phyloP scores from a whole-genome alignment of 2,329 filamentous ascomycete genomes.

The Hortaea werneckii region DNA sequence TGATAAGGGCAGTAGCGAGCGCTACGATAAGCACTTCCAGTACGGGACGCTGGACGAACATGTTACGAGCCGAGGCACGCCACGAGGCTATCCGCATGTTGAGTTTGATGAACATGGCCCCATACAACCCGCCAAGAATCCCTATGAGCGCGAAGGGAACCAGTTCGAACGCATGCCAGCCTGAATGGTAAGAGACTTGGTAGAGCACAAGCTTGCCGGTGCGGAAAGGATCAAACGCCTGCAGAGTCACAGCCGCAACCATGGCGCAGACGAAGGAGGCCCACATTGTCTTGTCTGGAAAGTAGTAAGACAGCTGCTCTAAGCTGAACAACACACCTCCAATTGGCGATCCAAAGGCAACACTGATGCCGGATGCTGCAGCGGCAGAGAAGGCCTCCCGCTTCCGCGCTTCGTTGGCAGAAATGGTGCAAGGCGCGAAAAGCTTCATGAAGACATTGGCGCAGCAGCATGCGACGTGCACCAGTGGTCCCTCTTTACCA shows the following conservation, averaged over 20 bases:
- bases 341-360: constrained; percentile 88
- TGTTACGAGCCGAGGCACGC: constrained; percentile 55
- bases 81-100: constrained; percentile 82
- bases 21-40: constrained; percentile 72
- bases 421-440: constrained; percentile 56
- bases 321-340: constrained; percentile 91
- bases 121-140: constrained; percentile 84
- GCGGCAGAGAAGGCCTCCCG: constrained; percentile 87
- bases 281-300: constrained; percentile 99
- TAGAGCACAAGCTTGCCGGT: constrained; percentile 93
- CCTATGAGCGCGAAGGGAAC: constrained; percentile 80
- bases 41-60: constrained; percentile 60
- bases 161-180: constrained; percentile 92
- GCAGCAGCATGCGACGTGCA: constrained; percentile 94
- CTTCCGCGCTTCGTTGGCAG: constrained; percentile 86
- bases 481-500: constrained; percentile 88
- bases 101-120: constrained; percentile 84
- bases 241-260: constrained; percentile 90
- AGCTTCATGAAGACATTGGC: constrained; percentile 89
- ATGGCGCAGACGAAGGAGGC: constrained; percentile 98
- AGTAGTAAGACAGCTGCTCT: constrained; percentile 96
- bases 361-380: constrained; percentile 82
- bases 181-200: constrained; percentile 83
- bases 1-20: constrained; percentile 74
- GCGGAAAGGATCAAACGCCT: constrained; percentile 87